Evolutionary conservation across 108 stramenopile species (phyloP), one percentile per base, ranked within the genome.

Genomic region (Fragilaria radians): DNA sequence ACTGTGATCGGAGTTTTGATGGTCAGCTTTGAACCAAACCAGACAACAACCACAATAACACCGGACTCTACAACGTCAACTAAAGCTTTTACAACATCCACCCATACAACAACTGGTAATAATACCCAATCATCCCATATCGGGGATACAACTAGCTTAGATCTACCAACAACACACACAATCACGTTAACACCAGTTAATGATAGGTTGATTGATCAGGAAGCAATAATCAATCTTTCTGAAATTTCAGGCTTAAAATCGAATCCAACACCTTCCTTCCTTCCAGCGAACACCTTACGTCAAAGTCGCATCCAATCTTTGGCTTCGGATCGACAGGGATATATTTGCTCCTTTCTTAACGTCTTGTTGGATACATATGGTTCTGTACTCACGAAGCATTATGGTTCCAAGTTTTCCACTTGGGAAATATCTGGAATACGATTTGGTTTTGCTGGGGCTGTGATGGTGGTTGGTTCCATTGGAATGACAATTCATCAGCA

Each of bases 401-500:
- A 82, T 66, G 89, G 90, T 2, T 61, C 50, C 1, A 68, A 59
- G 0, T 74, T 91, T 73, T 82, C 86, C n/a, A 84, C 89, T 18
- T 91, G 81, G 83, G 72, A 85, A 52, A 91, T 95, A 36, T 87
- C 83, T 32, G 52, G 92, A 30, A 71, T 95, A 45, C 86, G 94
- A 27, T 95, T 95, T 74, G 94, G 94, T 3, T 88, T 81, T 68
- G 82, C 94, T 4, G 85, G 85, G 7, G 52, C 79, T 1, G 46
- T 76, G 48, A 86, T 88, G 70, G 23, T 69, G 11, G 21, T 65
- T 9, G 31, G 86, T 28, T 86, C 83, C 30, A 2, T 59, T 0
- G 48, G 32, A 14, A 73, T 83, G 71, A 50, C 64, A 27, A 59
- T 47, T 46, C 48, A 11, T 24, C n/a, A n/a, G n/a, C n/a, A n/a